These are phyloP conservation scores for Podospora australis DNA, from an alignment of 495 filamentous ascomycete species.

Conservation along the genomic window DNA sequence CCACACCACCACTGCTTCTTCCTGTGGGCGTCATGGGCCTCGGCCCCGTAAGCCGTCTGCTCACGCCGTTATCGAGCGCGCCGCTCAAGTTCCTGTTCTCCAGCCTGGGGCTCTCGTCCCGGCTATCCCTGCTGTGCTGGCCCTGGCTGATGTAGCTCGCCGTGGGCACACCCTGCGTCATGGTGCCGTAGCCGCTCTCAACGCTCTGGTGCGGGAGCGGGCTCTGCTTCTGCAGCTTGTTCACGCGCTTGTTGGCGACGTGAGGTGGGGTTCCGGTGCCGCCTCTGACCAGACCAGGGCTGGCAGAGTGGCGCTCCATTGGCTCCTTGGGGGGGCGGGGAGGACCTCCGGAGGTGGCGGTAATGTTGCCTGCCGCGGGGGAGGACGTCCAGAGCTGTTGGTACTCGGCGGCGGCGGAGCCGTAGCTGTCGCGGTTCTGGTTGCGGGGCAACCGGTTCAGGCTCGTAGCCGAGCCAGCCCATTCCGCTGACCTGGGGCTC, in stretches of 20 bases:
- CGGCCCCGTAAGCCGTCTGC: slow-evolving; percentile 44
- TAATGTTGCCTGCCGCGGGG: slow-evolving; percentile 23
- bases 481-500: slow-evolving; percentile 67
- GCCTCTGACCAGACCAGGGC: slow-evolving; percentile 6
- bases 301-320: slow-evolving; percentile 20
- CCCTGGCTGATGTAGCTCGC: slow-evolving; percentile 31
- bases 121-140: neutral
- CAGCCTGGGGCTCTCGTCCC: slow-evolving; percentile 31
- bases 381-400: slow-evolving; percentile 38
- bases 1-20: slow-evolving; percentile 18
- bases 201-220: slow-evolving; percentile 41
- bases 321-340: slow-evolving; percentile 51
- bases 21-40: slow-evolving; percentile 45
- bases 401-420: slow-evolving; percentile 23
- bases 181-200: slow-evolving; percentile 44
- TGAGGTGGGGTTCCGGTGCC: slow-evolving; percentile 7
- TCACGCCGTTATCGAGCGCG: slow-evolving; percentile 33
- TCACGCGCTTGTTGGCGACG: slow-evolving; percentile 30
- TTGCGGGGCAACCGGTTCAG: slow-evolving; percentile 37
- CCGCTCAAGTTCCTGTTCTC: slow-evolving; percentile 45
- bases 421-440: slow-evolving; percentile 40
- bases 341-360: slow-evolving; percentile 20
- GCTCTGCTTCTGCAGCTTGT: slow-evolving; percentile 38
- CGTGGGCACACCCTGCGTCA: slow-evolving; percentile 36
- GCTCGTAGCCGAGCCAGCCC: slow-evolving; percentile 57